Conservation (phyloP, 164 flowering plant genomes). For the Stephania cephalantha region DNA sequence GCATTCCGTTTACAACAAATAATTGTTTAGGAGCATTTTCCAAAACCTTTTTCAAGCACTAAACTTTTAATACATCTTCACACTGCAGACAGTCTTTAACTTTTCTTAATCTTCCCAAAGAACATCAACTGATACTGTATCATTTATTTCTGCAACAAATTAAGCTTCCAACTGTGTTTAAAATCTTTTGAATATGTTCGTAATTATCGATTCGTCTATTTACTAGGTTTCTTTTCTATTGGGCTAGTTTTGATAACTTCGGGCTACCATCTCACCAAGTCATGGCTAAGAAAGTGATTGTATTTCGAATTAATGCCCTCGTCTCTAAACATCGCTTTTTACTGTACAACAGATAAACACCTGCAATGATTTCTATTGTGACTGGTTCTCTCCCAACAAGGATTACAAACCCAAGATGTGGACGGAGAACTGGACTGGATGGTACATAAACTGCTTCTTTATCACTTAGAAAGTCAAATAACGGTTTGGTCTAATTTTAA, state of each 20-base stretch:
- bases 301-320: neutral
- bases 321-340: neutral
- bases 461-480: neutral
- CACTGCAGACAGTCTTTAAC: too few relatives aligned
- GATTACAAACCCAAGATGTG: constrained; percentile 92
- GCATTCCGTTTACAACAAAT: neutral
- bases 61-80: neutral
- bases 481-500: neutral
- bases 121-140: too few relatives aligned
- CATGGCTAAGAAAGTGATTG: neutral
- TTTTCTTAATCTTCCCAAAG: too few relatives aligned
- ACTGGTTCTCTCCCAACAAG: constrained; percentile 90
- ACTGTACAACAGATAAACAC: constrained; percentile 62
- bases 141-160: too few relatives aligned
- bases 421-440: constrained; percentile 99
- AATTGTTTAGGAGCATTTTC: too few relatives aligned
- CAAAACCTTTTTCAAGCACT: neutral
- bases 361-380: constrained; percentile 97
- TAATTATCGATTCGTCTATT: neutral
- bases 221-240: neutral
- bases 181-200: too few relatives aligned
- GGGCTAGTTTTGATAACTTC: neutral
- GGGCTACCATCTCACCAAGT: neutral
- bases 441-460: constrained; percentile 35
- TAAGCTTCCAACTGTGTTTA: too few relatives aligned